Evolutionary conservation across 768 basidiomycete species (phyloP).

Genomic region (Leccinum broughii): DNA sequence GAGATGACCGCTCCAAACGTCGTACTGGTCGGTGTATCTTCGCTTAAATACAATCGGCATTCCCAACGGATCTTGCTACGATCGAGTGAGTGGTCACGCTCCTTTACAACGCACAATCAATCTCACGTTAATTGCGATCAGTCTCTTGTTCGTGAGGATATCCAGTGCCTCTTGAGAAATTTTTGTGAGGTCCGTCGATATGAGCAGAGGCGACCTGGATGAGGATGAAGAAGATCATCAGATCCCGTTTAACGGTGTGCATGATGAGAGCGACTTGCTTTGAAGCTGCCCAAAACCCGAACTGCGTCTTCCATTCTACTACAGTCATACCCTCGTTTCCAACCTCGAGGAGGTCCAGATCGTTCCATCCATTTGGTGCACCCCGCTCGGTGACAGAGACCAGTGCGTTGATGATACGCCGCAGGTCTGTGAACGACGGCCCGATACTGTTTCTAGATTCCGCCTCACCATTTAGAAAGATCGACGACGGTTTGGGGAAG

Average conservation of each 20-base stretch:
- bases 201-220: constrained; percentile 12
- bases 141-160: constrained; percentile 7
- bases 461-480: too few species aligned
- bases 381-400: constrained; percentile 42
- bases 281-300: constrained; percentile 13
- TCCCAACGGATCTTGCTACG: constrained; percentile 15
- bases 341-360: constrained; percentile 57
- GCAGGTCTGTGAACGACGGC: constrained; percentile 10
- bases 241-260: neutral
- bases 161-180: constrained; percentile 2
- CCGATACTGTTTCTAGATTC: constrained; percentile 9
- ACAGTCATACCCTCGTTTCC: constrained; percentile 45
- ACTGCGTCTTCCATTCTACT: constrained; percentile 12
- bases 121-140: constrained; percentile 13
- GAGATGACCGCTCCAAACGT: constrained; percentile 10
- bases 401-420: constrained; percentile 16
- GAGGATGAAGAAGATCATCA: neutral
- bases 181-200: constrained; percentile 13
- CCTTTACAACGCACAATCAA: neutral
- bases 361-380: constrained; percentile 49
- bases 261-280: constrained; percentile 4
- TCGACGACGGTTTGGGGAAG: neutral
- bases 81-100: neutral
- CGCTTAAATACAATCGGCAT: constrained; percentile 1
- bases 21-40: constrained; percentile 12